A percentile compares a stretch with the other conserved stretches of the same genome.
phyloP scores from a whole-genome alignment of 345 rosid genomes.

The Erucastrum elatum region DNA sequence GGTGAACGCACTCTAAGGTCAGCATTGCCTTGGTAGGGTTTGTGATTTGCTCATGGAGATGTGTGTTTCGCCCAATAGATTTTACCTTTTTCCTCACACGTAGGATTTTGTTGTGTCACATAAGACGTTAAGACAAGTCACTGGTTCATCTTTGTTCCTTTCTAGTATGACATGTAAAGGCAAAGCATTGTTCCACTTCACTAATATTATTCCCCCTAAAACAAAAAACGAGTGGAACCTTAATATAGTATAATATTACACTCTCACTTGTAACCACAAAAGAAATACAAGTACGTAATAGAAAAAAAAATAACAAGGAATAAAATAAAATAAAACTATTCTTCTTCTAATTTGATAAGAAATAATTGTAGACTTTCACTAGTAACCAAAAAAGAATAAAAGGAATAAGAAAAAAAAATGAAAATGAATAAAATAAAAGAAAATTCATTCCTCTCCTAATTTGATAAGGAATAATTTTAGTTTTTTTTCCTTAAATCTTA shows the following conservation, averaged over 20 bases:
- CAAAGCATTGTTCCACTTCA: background rate
- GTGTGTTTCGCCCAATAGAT: slow-evolving; percentile 24
- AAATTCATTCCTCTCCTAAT: too few relatives aligned
- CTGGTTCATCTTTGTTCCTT: slow-evolving; percentile 1
- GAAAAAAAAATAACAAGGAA: too few relatives aligned
- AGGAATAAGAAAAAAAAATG: too few relatives aligned
- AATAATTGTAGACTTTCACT: too few relatives aligned
- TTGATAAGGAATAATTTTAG: too few relatives aligned
- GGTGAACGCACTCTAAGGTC: slow-evolving; percentile 20
- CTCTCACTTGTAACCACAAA: too few relatives aligned
- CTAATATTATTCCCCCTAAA: background rate
- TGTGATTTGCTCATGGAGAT: slow-evolving; percentile 23
- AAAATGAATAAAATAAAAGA: too few relatives aligned
- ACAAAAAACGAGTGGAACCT: background rate
- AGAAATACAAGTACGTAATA: too few relatives aligned
- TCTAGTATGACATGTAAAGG: slow-evolving; percentile 17
- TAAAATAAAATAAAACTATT: too few relatives aligned
- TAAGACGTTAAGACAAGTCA: background rate
- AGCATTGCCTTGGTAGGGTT: background rate
- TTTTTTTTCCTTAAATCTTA: too few relatives aligned
- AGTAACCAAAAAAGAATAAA: too few relatives aligned
- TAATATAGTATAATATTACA: background rate
- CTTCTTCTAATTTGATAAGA: too few relatives aligned
- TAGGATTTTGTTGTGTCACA: slow-evolving; percentile 32
- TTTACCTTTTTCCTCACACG: slow-evolving; percentile 11